Conservation (phyloP, 345 rosid species). For the Dipteronia dyeriana region DNA sequence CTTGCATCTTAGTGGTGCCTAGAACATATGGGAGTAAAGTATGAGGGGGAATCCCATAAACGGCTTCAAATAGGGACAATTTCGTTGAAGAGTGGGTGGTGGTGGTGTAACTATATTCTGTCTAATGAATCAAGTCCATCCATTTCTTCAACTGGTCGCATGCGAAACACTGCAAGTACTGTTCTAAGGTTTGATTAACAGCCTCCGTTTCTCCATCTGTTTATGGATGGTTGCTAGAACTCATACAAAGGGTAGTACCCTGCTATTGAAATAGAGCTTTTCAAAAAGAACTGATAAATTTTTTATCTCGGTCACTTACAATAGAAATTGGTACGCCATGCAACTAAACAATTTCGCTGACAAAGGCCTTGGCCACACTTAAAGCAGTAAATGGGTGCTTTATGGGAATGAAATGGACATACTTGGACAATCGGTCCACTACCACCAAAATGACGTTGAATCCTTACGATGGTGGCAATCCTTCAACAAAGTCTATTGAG, state of each 20-base stretch:
- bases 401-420: not conserved
- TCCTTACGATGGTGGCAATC: not conserved
- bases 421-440: not conserved
- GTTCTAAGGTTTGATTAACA: no score
- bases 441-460: not conserved
- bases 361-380: not conserved
- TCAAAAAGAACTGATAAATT: not conserved
- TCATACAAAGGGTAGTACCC: not conserved
- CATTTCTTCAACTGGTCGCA: no score
- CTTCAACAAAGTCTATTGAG: not conserved
- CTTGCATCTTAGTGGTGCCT: no score
- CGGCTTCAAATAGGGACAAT: no score
- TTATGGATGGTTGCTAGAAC: not conserved
- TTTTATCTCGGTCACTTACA: not conserved
- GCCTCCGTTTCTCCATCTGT: not conserved
- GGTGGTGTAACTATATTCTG: no score
- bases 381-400: not conserved
- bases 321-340: not conserved
- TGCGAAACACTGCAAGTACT: no score
- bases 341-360: not conserved
- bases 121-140: no score
- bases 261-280: not conserved
- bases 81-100: no score
- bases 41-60: no score
- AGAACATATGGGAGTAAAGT: no score